Conservation (phyloP, 495 filamentous ascomycete species). For the Darksidea phi region DNA sequence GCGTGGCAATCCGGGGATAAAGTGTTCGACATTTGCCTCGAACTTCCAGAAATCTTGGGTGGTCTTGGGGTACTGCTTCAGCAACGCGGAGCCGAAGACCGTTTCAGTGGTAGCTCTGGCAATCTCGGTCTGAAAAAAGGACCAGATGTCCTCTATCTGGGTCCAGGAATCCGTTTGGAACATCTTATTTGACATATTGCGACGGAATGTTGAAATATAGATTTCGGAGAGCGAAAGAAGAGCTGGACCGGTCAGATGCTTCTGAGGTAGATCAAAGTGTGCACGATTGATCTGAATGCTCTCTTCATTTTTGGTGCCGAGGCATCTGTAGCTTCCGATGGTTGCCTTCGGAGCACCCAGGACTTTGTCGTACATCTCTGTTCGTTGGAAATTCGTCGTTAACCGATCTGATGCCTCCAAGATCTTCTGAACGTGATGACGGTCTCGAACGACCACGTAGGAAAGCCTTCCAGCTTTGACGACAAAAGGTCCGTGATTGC, state of each 20-base stretch:
- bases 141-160: conserved; percentile 18
- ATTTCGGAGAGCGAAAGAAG: neutral
- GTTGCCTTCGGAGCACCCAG: conserved; percentile 8
- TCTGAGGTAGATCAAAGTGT: conserved; percentile 1
- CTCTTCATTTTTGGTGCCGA: neutral
- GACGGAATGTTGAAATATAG: conserved; percentile 4
- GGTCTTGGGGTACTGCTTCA: conserved; percentile 5
- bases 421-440: conserved; percentile 13
- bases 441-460: neutral
- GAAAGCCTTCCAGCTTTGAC: conserved; percentile 5
- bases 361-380: conserved; percentile 5
- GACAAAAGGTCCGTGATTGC: neutral
- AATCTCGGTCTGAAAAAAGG: conserved; percentile 16
- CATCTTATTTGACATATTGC: conserved; percentile 14
- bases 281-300: neutral
- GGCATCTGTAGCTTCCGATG: neutral
- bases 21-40: conserved; percentile 9
- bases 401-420: neutral
- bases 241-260: neutral
- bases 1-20: neutral
- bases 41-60: conserved; percentile 15
- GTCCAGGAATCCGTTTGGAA: conserved; percentile 11
- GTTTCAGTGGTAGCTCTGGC: conserved; percentile 4
- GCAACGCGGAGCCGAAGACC: conserved; percentile 4
- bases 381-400: neutral